These are phyloP conservation scores for Alternaria postmessia DNA, from an alignment of 2,329 filamentous ascomycete genomes.

Conservation along the genomic window DNA sequence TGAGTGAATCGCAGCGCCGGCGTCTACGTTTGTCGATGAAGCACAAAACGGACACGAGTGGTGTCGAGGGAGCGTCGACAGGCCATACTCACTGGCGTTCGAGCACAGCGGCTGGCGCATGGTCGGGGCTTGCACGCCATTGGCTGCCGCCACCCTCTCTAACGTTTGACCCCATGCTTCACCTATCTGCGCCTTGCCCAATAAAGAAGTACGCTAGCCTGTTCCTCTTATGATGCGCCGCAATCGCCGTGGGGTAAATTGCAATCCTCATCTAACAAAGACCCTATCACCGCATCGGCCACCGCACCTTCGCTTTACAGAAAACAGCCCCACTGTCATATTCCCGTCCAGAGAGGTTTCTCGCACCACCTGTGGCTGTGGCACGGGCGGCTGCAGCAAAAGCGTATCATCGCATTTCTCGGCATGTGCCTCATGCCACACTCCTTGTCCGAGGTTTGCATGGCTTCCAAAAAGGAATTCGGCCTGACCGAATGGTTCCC, in stretches of 20 bases:
- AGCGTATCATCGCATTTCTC: conserved; percentile 7
- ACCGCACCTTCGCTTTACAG: conserved; percentile 4
- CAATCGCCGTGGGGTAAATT: conserved; percentile 31
- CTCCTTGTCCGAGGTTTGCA: conserved; percentile 36
- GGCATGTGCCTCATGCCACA: conserved; percentile 31
- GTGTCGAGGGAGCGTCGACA: conserved; percentile 29
- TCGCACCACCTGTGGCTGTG: conserved; percentile 4
- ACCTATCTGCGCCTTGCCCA: conserved; percentile 20
- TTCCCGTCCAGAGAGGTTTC: background rate
- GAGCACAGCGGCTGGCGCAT: conserved; percentile 26
- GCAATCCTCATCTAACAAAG: conserved; percentile 17
- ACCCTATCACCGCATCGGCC: conserved; percentile 11
- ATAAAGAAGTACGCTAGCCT: conserved; percentile 35
- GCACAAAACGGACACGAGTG: conserved; percentile 33
- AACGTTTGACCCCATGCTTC: conserved; percentile 28
- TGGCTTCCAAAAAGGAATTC: conserved; percentile 6
- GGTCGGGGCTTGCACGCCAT: conserved; percentile 22
- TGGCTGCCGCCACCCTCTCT: conserved; percentile 18
- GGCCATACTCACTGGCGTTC: conserved; percentile 16
- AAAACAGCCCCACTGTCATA: background rate
- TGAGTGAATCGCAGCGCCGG: conserved; percentile 32
- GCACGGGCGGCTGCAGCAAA: conserved; percentile 33
- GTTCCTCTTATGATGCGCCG: conserved; percentile 24
- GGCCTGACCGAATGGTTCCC: conserved; percentile 1
- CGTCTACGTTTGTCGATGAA: conserved; percentile 36